Conservation (phyloP, 129 eudicot genomes). For the Apium graveolens region DNA sequence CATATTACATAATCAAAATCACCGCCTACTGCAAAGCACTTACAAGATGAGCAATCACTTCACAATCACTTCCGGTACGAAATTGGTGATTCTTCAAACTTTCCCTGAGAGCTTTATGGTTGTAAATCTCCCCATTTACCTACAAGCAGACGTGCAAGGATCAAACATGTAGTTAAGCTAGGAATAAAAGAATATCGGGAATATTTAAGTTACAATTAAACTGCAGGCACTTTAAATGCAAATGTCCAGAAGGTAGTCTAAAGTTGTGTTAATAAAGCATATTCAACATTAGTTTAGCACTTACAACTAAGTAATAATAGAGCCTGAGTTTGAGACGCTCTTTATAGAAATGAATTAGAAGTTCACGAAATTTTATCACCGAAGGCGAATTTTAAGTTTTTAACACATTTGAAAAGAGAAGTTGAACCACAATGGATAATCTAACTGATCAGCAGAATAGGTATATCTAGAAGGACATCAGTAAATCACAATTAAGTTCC, state of each 20-base stretch:
- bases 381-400: background rate
- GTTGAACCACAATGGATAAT: background rate
- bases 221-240: background rate
- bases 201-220: background rate
- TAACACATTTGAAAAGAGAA: background rate
- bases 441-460: background rate
- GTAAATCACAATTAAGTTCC: background rate
- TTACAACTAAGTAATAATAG: background rate
- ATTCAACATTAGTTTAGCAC: background rate
- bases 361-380: background rate
- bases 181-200: background rate
- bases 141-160: constrained; percentile 19
- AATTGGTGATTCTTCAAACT: constrained; percentile 67
- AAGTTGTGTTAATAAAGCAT: background rate
- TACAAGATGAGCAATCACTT: constrained; percentile 98
- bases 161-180: constrained; percentile 11
- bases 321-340: background rate
- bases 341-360: background rate
- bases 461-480: background rate
- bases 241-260: background rate
- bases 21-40: constrained; percentile 22
- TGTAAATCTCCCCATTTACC: constrained; percentile 96
- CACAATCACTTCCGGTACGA: constrained; percentile 89
- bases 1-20: background rate
- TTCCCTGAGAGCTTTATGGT: constrained; percentile 75